Base-by-base conservation (phyloP, 805 yeast genomes). In the Wickerhamomyces strasburgensis region DNA sequence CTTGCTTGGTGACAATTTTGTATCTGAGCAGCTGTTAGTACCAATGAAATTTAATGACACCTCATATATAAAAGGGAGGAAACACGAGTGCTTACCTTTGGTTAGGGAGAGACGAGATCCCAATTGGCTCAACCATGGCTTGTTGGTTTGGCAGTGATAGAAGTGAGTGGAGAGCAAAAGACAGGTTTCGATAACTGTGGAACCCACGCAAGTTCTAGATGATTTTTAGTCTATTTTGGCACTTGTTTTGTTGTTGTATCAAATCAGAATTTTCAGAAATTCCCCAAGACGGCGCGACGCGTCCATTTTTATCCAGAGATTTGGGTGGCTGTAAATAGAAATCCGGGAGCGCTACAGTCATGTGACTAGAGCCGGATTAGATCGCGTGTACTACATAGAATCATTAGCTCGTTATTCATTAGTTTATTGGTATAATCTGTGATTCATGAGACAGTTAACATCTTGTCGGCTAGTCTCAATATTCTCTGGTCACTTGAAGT, bases 1-100 rank as follows among this genome's bases (percentile, higher is more conserved):
- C 94, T 49, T 76, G 68, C 47, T 80, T 79, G 41, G 84, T 78
- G 35, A 83, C 83, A 44, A 81, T 76, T 58, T 82, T 84, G 65
- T 82, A 83, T 57, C 83, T 75, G 33, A 27, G 4, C 27, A 7
- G n/a, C 13, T 27, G 40, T 44, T 45, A 42, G 48, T 38, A 33
- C 4, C 14, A 10, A 14, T n/a, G 17, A 16, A 27, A 9, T 19
- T 18, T 30, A n/a, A 14, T 17, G 10, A 15, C 13, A 9, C 16
- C 16, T 27, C 21, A 35, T 10, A 23, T 14, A 9, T 16, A n/a
- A 24, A n/a, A 10, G 24, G 10, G 16, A 30, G 26, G 30, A 31
- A 25, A 14, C 16, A 8, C 18, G 14, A 21, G 25, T 28, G 51
- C 58, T 17, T 39, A 54, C 58, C 44, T 54, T 39, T 54, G 58